Evolutionary conservation across 371 early-diverging fungal genomes (phyloP), one percentile per base, ranked within the genome.

Genomic region (Mortierella sp.): DNA sequence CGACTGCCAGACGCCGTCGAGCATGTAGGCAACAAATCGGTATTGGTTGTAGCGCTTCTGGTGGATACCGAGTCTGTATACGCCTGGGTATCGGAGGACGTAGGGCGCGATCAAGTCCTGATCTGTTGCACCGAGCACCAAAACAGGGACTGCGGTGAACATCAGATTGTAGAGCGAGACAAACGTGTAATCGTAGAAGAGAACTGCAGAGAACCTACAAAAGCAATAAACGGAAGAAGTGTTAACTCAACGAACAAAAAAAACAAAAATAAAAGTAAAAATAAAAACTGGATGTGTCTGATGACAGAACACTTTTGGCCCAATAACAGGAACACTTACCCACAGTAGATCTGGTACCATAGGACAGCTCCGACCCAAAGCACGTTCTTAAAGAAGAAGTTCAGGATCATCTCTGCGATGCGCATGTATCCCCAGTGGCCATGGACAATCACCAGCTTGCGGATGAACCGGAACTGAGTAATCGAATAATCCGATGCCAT

Each of bases 351-450:
- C 66, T 93, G 93, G 83, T 83, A 94, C 94, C 94, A 94, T 50
- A 94, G 86, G 0, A 89, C 84, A 2, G 89, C 87, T 64, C 94
- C 91, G 0, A 93, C 89, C 94, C 94, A 96, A 24, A 95, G 86
- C 0, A 93, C 87, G 79, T 96, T 96, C 79, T 97, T 97, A 87
- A 94, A 96, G 76, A 96, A 97, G 70, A 93, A 96, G 68, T 88
- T 92, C 55, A 97, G 83, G 32, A 94, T 92, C 88, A 96, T 88
- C 72, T 94, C 92, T n/a, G 94, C 80, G 32, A 94, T 92, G 41
- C 98, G 87, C 66, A 90, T 79, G 78, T 97, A 97, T 50, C 91
- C 90, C 95, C 95, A 94, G 72, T 93, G 85, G 48, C 99, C 93
- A 81, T 95, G 93, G 6, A 93, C 94, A 21, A 89, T 86, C 21